phyloP scores from a whole-genome alignment of 2,329 filamentous ascomycete species.

The Albophoma yamanashiensis region DNA sequence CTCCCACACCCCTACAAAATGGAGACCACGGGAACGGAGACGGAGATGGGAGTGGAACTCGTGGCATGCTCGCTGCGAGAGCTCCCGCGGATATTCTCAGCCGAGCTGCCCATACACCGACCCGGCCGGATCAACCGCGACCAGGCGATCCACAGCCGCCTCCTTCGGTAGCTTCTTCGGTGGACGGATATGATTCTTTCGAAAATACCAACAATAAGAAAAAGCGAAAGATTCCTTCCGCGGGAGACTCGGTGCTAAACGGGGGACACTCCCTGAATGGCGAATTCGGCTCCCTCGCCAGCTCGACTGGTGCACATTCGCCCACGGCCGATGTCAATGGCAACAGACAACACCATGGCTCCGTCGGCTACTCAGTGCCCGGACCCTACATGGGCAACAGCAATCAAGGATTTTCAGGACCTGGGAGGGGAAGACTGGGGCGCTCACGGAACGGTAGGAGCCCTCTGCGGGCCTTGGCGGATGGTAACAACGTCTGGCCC shows the following conservation, averaged over 20 bases:
- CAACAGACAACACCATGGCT: slow-evolving; percentile 12
- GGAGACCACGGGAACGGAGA: slow-evolving; percentile 46
- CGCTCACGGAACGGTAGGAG: slow-evolving; percentile 51
- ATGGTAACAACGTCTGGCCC: slow-evolving; percentile 47
- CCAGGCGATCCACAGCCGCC: slow-evolving; percentile 43
- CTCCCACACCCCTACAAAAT: slow-evolving; percentile 15
- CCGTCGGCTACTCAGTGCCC: slow-evolving; percentile 19
- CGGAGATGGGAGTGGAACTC: slow-evolving; percentile 39
- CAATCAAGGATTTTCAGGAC: slow-evolving; percentile 61
- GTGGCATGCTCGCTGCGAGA: slow-evolving; percentile 31
- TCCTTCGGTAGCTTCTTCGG: slow-evolving; percentile 57
- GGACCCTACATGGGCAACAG: slow-evolving; percentile 39
- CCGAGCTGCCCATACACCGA: slow-evolving; percentile 29
- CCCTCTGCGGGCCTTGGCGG: slow-evolving; percentile 48
- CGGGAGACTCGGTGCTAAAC: slow-evolving; percentile 52
- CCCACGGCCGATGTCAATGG: slow-evolving; percentile 18
- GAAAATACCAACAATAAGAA: slow-evolving; percentile 99
- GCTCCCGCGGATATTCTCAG: slow-evolving; percentile 34
- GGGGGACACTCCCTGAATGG: slow-evolving; percentile 24
- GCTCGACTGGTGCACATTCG: slow-evolving; percentile 11
- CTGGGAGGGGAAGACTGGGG: slow-evolving; percentile 77
- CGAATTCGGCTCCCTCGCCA: slow-evolving; percentile 29
- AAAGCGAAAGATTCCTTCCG: slow-evolving; percentile 93
- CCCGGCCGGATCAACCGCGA: slow-evolving; percentile 33
- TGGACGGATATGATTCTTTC: slow-evolving; percentile 91